A percentile compares a stretch with the other conserved stretches of the same genome.
These are phyloP conservation scores for Mycena vulgaris DNA, from an alignment of 768 basidiomycete genomes.

Conservation along the genomic window DNA sequence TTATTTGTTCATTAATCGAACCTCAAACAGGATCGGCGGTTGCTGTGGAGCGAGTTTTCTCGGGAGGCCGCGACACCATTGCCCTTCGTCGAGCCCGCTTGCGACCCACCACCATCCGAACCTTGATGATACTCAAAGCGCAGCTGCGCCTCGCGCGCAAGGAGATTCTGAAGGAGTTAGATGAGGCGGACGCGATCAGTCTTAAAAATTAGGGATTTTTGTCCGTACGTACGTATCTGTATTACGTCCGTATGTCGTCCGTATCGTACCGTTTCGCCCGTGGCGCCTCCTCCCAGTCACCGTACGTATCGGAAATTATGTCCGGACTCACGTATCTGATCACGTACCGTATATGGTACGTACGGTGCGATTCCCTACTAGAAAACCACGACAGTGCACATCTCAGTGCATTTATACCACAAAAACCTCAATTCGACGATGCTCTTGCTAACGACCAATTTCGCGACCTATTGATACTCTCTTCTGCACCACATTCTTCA, in stretches of 20 bases:
- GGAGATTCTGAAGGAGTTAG: constrained; percentile 1
- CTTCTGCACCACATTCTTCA: too few relatives aligned
- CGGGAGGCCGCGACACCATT: constrained; percentile 19
- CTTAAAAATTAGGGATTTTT: background rate
- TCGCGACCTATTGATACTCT: too few relatives aligned
- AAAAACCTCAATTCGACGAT: too few relatives aligned
- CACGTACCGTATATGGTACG: background rate
- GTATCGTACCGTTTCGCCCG: constrained; percentile 19
- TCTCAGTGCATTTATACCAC: too few relatives aligned
- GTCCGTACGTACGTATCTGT: constrained; percentile 16
- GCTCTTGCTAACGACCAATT: too few relatives aligned
- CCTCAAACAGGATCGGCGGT: constrained; percentile 14
- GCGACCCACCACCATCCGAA: constrained; percentile 9
- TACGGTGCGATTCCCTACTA: too few relatives aligned
- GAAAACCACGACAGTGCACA: too few relatives aligned
- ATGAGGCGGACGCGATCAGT: constrained; percentile 10
- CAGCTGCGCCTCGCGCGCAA: constrained; percentile 14
- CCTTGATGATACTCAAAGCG: constrained; percentile 18
- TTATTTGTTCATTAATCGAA: background rate
- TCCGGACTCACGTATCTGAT: background rate
- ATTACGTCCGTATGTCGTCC: constrained; percentile 13
- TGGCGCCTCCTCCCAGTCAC: background rate
- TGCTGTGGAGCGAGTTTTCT: constrained; percentile 12
- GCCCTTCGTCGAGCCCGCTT: constrained; percentile 19
- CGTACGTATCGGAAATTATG: background rate